These are phyloP conservation scores for Pyricularia grisea DNA, from an alignment of 2,329 filamentous ascomycete species.

Conservation along the genomic window DNA sequence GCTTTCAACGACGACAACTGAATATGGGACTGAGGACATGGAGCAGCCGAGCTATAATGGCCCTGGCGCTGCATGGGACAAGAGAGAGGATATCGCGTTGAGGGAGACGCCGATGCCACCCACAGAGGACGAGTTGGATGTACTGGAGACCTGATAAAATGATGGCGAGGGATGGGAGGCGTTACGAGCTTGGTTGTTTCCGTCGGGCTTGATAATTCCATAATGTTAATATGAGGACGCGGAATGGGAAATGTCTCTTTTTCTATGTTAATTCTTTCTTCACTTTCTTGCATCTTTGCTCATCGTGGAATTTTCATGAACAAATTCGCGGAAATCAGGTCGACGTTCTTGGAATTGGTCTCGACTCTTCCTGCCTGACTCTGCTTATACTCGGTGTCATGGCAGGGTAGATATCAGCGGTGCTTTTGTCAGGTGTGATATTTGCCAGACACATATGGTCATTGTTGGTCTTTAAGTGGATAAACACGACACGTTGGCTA, in stretches of 20 bases:
- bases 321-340: neutral
- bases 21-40: constrained; percentile 16
- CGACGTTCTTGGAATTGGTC: neutral
- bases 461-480: neutral
- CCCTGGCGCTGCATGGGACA: constrained; percentile 41
- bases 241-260: neutral
- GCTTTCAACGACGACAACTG: constrained; percentile 5
- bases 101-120: constrained; percentile 23
- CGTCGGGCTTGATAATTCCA: neutral
- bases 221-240: neutral
- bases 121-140: constrained; percentile 29
- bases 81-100: constrained; percentile 31
- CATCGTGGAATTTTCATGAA: neutral
- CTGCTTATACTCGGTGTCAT: neutral
- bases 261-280: neutral
- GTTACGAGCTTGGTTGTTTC: neutral
- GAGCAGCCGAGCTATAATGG: constrained; percentile 38
- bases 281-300: neutral
- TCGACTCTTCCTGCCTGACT: neutral
- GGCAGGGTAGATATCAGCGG: neutral
- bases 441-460: neutral
- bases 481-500: too few species aligned
- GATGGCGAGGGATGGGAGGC: neutral
- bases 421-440: neutral
- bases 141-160: constrained; percentile 25